phyloP scores from a whole-genome alignment of 805 yeast species.

The Barnettozyma pratensis region DNA sequence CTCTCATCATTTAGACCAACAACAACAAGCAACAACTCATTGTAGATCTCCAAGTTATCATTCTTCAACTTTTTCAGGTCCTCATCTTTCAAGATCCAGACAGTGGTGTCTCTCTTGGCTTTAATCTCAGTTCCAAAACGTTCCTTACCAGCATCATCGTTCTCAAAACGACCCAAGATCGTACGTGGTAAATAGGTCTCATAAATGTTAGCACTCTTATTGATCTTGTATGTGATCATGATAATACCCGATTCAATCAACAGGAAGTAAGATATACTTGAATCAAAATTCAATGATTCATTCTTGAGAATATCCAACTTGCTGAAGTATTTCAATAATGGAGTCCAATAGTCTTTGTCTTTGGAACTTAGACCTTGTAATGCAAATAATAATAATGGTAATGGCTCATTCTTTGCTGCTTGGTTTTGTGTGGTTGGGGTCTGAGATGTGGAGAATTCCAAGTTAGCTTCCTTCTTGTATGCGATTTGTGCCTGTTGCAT shows the following conservation, averaged over 20 bases:
- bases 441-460: slow-evolving; percentile 11
- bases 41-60: slow-evolving; percentile 49
- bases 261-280: slow-evolving; percentile 38
- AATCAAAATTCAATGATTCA: slow-evolving; percentile 39
- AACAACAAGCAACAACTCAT: slow-evolving; percentile 59
- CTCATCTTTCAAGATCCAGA: slow-evolving; percentile 60
- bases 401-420: slow-evolving; percentile 30
- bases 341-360: slow-evolving; percentile 56
- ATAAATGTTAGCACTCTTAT: slow-evolving; percentile 26
- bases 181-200: slow-evolving; percentile 49
- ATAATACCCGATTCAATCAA: slow-evolving; percentile 53
- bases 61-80: slow-evolving; percentile 41
- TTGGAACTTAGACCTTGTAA: slow-evolving; percentile 38
- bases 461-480: slow-evolving; percentile 25
- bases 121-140: slow-evolving; percentile 42
- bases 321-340: slow-evolving; percentile 51
- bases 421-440: slow-evolving; percentile 9
- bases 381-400: slow-evolving; percentile 40
- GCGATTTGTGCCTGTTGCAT: slow-evolving; percentile 34
- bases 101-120: slow-evolving; percentile 55
- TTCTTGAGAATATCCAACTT: slow-evolving; percentile 47
- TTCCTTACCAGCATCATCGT: slow-evolving; percentile 26
- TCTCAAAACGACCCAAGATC: slow-evolving; percentile 42
- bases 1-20: slow-evolving; percentile 63
- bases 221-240: slow-evolving; percentile 47